phyloP scores from a whole-genome alignment of 768 basidiomycete species.

The Filobasidium floriforme region DNA sequence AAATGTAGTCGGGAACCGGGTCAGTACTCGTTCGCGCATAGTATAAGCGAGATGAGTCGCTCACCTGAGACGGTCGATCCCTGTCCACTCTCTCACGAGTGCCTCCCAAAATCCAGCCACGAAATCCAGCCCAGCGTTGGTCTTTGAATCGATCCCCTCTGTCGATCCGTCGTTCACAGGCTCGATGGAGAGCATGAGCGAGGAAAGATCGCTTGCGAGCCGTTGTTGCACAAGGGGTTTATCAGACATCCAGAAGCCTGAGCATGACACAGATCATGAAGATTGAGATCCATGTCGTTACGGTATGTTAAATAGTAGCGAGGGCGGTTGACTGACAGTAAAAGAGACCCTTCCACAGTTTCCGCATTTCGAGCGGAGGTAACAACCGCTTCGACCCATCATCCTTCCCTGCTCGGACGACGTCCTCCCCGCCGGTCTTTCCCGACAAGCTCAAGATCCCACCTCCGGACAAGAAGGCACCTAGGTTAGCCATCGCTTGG shows the following conservation, averaged over 20 bases:
- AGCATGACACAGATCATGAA: background rate
- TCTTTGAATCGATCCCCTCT: conserved; percentile 37
- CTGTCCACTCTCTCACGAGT: conserved; percentile 84
- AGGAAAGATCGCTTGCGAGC: conserved; percentile 74
- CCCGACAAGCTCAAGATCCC: conserved; percentile 13
- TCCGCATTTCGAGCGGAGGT: conserved; percentile 69
- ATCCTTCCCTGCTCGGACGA: conserved; percentile 9
- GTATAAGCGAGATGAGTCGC: conserved; percentile 25
- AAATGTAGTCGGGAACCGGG: too few species aligned
- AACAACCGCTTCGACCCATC: conserved; percentile 48
- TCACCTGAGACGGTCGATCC: conserved; percentile 81
- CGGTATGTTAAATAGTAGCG: background rate
- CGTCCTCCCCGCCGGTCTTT: background rate
- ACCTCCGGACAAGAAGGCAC: conserved; percentile 62
- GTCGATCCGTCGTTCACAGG: conserved; percentile 32
- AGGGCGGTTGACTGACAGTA: conserved; percentile 59
- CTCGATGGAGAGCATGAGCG: conserved; percentile 66
- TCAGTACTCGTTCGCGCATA: background rate
- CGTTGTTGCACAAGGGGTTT: conserved; percentile 93
- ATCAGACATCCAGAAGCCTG: conserved; percentile 99
- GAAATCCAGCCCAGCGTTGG: conserved; percentile 58
- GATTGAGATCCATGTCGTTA: background rate
- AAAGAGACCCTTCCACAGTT: conserved; percentile 95
- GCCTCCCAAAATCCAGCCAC: conserved; percentile 84
- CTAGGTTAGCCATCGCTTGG: conserved; percentile 73